Evolutionary conservation across 257 asterid species (phyloP).

Genomic region (Scutellaria baicalensis): DNA sequence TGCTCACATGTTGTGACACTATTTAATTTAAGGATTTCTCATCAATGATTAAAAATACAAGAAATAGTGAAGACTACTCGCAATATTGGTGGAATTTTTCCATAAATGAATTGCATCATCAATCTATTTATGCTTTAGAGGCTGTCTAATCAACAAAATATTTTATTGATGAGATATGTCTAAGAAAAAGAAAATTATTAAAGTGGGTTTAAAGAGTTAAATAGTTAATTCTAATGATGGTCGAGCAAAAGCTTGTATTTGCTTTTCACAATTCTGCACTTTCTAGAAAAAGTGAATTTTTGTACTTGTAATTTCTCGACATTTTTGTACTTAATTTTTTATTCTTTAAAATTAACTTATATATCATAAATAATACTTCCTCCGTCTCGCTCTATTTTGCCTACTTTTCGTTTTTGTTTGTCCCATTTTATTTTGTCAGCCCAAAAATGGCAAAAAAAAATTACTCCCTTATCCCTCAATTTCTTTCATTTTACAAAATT

Average conservation of each 20-base stretch:
- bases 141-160: constrained; percentile 17
- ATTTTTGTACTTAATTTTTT: neutral
- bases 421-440: no score
- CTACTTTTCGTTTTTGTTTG: no score
- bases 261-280: neutral
- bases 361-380: no score
- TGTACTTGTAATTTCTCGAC: neutral
- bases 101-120: neutral
- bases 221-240: constrained; percentile 11
- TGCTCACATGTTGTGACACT: constrained; percentile 5
- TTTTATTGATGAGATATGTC: constrained; percentile 12
- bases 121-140: neutral
- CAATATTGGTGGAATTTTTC: no score
- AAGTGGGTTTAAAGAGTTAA: constrained; percentile 4
- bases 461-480: no score
- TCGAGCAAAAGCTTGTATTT: constrained; percentile 10
- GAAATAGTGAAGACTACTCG: no score
- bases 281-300: neutral
- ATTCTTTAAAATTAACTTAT: no score
- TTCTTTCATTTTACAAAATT: no score
- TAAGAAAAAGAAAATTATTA: neutral
- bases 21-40: neutral
- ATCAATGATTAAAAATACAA: no score
- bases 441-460: no score
- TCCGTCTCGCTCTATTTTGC: no score